These are phyloP conservation scores for Chernovozyma sophiae-reginae DNA, from an alignment of 1,139 yeast genomes.

Conservation along the genomic window DNA sequence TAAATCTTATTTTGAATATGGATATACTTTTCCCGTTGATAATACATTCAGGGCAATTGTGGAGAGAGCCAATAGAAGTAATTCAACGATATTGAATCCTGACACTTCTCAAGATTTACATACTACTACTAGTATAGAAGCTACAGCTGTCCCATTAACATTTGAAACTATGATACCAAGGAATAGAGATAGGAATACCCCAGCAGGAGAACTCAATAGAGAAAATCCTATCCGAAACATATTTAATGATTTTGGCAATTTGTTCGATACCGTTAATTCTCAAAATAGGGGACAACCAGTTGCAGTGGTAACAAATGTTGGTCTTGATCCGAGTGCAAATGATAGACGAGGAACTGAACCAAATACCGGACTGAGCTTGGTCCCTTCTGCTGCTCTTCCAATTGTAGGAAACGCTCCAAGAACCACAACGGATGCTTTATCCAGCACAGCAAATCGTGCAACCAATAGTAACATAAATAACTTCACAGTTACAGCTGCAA, in stretches of 20 bases:
- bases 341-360: neutral
- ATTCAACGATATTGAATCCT: constrained; percentile 37
- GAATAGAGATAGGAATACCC: neutral
- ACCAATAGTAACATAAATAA: too few relatives aligned
- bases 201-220: neutral
- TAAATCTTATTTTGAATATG: constrained; percentile 25
- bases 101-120: constrained; percentile 38
- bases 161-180: constrained; percentile 3
- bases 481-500: neutral
- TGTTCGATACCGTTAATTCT: constrained; percentile 13
- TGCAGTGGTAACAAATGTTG: neutral
- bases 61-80: constrained; percentile 27
- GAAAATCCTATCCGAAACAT: constrained; percentile 14
- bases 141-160: constrained; percentile 15
- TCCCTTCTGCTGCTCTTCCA: neutral
- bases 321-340: neutral
- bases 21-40: constrained; percentile 22
- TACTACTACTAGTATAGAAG: constrained; percentile 27
- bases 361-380: too few relatives aligned
- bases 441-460: too few relatives aligned
- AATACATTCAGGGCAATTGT: constrained; percentile 26
- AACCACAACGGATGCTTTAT: neutral
- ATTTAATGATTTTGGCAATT: constrained; percentile 22
- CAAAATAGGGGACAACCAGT: neutral
- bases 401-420: neutral